Base-by-base conservation (phyloP, 352 stramenopile species). In the Globisporangium ultimum region DNA sequence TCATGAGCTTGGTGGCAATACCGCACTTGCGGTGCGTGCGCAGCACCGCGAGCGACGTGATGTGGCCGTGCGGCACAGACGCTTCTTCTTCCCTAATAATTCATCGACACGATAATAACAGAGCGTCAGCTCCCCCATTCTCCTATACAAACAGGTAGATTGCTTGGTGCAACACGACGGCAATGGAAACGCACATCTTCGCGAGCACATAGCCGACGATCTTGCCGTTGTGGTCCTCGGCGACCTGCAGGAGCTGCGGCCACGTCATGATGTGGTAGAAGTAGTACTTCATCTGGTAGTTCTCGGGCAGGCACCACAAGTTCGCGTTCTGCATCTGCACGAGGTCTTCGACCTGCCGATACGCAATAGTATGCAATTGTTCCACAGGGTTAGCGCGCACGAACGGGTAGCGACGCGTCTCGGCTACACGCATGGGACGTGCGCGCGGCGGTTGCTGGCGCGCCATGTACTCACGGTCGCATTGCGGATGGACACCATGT, bases 241-340 rank as follows among this genome's bases (percentile, higher is more conserved):
- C 97, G 24, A 99, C 97, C 74, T 98, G 98, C 13, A 99, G 89
- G 54, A 99, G 84, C 72, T 99, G 97, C 38, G 98, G 98, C 97
- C 98, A 99, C 56, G 95, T 96, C 59, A 99, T 91, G 63, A 99
- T 91, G 74, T 99, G 97, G 86, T 99, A 99, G 64, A 99, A 98
- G 78, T 99, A 99, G 78, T 99, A 99, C 74, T 99, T 98, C 89
- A 99, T 98, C 80, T 99, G 95, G 76, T 99, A 99, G 78, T 99
- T 99, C 72, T 99, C 98, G 3, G 98, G 98, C 50, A 99, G 84
- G 81, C 97, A 99, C 95, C 96, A 99, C 36, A 99, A 79, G 76
- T 99, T 99, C 53, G 96, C 97, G 53, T 96, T 98, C 75, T 99
- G 97, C 87, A 99, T 99, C 71, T 98, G 89, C 32, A 99, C 67